A percentile compares a stretch with the other conserved stretches of the same genome.
Conservation (phyloP, 192 early-diverging fungal species). For the Funneliformis geosporum region DNA sequence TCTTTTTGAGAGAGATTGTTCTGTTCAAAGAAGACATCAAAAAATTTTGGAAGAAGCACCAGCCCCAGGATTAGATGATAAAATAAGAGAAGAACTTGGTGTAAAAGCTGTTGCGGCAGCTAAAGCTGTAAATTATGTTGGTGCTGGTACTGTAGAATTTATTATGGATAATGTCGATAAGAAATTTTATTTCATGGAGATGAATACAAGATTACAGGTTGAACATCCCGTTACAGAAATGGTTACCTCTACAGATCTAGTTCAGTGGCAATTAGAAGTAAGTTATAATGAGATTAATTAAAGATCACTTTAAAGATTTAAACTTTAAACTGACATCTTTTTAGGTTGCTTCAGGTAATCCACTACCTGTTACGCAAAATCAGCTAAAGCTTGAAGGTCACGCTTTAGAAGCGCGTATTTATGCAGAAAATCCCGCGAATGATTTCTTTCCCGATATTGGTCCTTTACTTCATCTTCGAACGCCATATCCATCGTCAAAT, state of each 20-base stretch:
- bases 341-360: constrained; percentile 87
- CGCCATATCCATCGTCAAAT: constrained; percentile 60
- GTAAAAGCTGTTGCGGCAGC: constrained; percentile 91
- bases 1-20: constrained; percentile 95
- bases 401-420: constrained; percentile 97
- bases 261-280: constrained; percentile 90
- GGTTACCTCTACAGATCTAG: constrained; percentile 91
- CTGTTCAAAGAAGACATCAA: constrained; percentile 92
- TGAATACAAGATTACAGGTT: constrained; percentile 94
- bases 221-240: constrained; percentile 98
- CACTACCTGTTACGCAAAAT: constrained; percentile 69
- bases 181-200: constrained; percentile 97
- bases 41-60: constrained; percentile 97
- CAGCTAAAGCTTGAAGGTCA: constrained; percentile 77
- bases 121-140: constrained; percentile 89
- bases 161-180: constrained; percentile 87
- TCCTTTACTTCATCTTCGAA: constrained; percentile 74
- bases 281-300: constrained; percentile 11
- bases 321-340: constrained; percentile 4
- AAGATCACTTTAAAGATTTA: neutral
- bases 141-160: constrained; percentile 97
- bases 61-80: constrained; percentile 76
- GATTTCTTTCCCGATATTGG: constrained; percentile 94
- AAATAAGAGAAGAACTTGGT: constrained; percentile 72
- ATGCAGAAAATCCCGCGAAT: constrained; percentile 91